Conservation (phyloP, 768 basidiomycete species). For the Kondoa malvinella region DNA sequence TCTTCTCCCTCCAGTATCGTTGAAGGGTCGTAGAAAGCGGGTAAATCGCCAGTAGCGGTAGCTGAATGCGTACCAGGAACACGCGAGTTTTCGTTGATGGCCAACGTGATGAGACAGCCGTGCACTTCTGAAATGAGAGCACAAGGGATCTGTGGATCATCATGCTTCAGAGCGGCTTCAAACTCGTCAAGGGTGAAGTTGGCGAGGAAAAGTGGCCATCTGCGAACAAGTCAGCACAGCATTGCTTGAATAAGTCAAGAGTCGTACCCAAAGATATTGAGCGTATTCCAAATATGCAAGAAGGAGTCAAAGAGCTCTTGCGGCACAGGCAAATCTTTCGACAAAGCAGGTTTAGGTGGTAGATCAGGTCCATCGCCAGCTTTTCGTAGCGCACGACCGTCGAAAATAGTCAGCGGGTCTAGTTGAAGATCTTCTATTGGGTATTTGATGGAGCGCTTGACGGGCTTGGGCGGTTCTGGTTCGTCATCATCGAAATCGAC, state of each 20-base stretch:
- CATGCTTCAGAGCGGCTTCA: constrained; percentile 69
- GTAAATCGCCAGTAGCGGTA: constrained; percentile 7
- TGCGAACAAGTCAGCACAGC: constrained; percentile 29
- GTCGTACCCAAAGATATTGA: constrained; percentile 78
- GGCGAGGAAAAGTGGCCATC: constrained; percentile 72
- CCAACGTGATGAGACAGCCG: constrained; percentile 67
- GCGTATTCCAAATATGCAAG: constrained; percentile 82
- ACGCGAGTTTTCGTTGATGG: constrained; percentile 50
- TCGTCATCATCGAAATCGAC: background rate
- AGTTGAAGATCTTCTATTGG: constrained; percentile 85
- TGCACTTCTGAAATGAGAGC: constrained; percentile 72
- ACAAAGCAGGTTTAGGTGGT: constrained; percentile 21
- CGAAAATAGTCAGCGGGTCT: constrained; percentile 30
- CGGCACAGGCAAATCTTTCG: constrained; percentile 16
- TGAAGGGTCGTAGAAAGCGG: constrained; percentile 5
- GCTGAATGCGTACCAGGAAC: constrained; percentile 6
- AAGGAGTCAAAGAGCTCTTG: constrained; percentile 55
- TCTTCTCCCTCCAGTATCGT: constrained; percentile 11
- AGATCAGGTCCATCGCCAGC: constrained; percentile 20
- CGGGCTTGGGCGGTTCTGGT: background rate
- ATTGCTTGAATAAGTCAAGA: constrained; percentile 9
- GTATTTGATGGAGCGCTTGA: constrained; percentile 70
- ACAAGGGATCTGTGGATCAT: constrained; percentile 50
- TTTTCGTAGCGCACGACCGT: constrained; percentile 24
- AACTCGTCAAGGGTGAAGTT: constrained; percentile 83